phyloP scores from a whole-genome alignment of 306 rosid species.

The Cucurbita moschata region DNA sequence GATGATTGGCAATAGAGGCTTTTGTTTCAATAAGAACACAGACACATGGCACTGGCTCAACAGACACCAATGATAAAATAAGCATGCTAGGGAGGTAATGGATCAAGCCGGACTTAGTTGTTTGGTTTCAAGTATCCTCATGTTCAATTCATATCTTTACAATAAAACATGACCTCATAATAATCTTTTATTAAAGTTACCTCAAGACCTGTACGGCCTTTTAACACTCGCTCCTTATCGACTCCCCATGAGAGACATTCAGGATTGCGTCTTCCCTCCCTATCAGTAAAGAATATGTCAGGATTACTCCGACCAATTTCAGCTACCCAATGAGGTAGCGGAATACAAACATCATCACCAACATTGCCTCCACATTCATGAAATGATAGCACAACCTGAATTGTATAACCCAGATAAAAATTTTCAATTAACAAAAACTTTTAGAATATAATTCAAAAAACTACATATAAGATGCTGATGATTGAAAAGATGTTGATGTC shows the following conservation, averaged over 20 bases:
- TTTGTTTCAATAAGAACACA: background rate
- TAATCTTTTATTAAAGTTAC: constrained; percentile 19
- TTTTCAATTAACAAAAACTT: background rate
- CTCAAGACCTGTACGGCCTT: constrained; percentile 96
- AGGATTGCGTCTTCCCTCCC: constrained; percentile 91
- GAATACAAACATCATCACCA: constrained; percentile 92
- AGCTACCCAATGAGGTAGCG: constrained; percentile 95
- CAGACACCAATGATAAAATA: background rate
- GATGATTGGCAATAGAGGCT: background rate
- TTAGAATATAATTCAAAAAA: background rate
- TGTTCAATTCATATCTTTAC: background rate
- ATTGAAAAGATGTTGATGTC: background rate
- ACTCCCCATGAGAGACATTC: constrained; percentile 98
- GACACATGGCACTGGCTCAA: background rate
- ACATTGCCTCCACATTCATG: constrained; percentile 99
- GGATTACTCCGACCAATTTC: constrained; percentile 97
- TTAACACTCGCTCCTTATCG: constrained; percentile 87
- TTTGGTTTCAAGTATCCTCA: background rate
- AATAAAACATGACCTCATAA: background rate
- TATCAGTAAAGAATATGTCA: constrained; percentile 84
- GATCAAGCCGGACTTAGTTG: background rate
- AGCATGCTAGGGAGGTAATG: background rate
- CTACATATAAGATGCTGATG: background rate
- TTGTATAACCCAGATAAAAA: background rate
- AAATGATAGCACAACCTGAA: constrained; percentile 81